Evolutionary conservation across 2,329 filamentous ascomycete species (phyloP).

Genomic region (Microascus cirrosus): DNA sequence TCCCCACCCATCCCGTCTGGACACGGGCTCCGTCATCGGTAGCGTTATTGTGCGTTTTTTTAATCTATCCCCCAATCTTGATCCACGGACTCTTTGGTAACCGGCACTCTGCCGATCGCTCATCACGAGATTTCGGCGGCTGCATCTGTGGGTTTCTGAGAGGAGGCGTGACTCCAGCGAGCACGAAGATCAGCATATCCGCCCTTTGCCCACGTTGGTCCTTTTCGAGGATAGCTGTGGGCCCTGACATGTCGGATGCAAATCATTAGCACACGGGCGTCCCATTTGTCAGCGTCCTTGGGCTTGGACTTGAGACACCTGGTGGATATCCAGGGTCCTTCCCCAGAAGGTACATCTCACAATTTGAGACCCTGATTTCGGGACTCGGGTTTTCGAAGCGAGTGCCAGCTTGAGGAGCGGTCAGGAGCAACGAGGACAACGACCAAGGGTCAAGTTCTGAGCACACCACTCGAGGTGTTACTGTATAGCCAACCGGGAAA

Average conservation of each 20-base stretch:
- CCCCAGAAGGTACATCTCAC: not conserved
- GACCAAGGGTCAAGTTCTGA: no score
- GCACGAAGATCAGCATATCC: not conserved
- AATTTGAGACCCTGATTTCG: not conserved
- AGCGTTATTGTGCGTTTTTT: no score
- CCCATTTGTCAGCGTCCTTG: not conserved
- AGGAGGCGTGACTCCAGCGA: not conserved
- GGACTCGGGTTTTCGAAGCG: no score
- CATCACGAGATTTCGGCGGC: conserved; percentile 1
- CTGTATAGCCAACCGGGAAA: no score
- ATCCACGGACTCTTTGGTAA: not conserved
- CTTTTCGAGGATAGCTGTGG: not conserved
- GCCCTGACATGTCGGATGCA: not conserved
- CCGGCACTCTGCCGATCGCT: not conserved
- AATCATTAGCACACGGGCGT: not conserved
- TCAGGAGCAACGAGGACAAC: no score
- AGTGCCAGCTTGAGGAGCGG: no score
- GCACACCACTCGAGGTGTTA: no score
- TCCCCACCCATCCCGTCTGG: not conserved
- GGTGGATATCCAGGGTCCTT: not conserved
- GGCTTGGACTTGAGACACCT: not conserved
- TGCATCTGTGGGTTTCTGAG: not conserved
- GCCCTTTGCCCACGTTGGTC: not conserved
- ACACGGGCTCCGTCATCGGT: no score
- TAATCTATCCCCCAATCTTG: no score